A percentile compares a stretch with the other conserved stretches of the same genome.
These are phyloP conservation scores for Amniculicola lignicola DNA, from an alignment of 495 filamentous ascomycete genomes.

Conservation along the genomic window DNA sequence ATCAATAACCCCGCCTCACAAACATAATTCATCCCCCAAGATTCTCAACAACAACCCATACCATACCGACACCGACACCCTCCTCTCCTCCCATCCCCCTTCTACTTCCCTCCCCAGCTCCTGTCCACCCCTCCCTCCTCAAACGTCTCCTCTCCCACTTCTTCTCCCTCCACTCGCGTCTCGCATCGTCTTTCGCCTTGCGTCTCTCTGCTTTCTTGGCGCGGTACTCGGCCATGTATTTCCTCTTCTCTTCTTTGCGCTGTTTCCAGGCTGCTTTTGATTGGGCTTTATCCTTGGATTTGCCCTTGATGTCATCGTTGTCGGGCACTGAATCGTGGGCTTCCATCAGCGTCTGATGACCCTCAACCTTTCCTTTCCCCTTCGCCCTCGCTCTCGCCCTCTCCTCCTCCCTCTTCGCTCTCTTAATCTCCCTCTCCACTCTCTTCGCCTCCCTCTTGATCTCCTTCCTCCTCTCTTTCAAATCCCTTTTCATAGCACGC, in stretches of 20 bases:
- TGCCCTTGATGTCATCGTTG: too few relatives aligned
- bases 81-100: not conserved
- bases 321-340: too few relatives aligned
- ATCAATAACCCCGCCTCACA: too few relatives aligned
- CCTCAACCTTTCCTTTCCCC: too few relatives aligned
- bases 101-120: not conserved
- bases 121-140: constrained; percentile 7
- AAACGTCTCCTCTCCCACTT: constrained; percentile 1
- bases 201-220: too few relatives aligned
- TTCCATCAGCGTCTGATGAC: too few relatives aligned
- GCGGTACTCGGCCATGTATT: too few relatives aligned
- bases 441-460: constrained; percentile 1
- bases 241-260: too few relatives aligned
- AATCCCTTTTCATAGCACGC: constrained; percentile 4
- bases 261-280: too few relatives aligned
- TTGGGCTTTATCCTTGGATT: too few relatives aligned
- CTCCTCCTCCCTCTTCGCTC: constrained; percentile 6
- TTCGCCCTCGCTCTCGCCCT: too few relatives aligned
- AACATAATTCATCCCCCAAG: constrained; percentile 1
- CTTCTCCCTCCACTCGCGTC: constrained; percentile 1
- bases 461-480: constrained; percentile 10
- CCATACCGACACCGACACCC: constrained; percentile 5
- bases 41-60: constrained; percentile 34
- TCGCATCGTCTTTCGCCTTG: too few relatives aligned
- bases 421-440: constrained; percentile 8